Percentiles rank a stretch among this genome's conserved stretches.
These are phyloP conservation scores for Coccomyxa sp. DNA, from an alignment of 139 green algal species.

Conservation along the genomic window DNA sequence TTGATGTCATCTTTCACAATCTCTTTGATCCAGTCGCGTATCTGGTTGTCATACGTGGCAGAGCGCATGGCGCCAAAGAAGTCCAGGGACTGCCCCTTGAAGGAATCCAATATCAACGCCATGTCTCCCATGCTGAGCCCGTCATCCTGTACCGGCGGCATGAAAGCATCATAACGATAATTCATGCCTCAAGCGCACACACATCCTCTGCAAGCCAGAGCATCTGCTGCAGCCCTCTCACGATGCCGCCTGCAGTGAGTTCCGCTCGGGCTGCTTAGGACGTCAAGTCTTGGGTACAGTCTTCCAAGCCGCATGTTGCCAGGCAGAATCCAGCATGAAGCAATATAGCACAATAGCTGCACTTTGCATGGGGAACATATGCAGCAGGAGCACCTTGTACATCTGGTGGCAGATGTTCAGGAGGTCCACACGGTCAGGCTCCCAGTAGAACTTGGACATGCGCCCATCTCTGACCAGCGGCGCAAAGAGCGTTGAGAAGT, in stretches of 20 bases:
- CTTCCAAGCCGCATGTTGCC: not conserved
- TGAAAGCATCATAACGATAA: not conserved
- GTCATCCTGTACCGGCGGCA: conserved; percentile 17
- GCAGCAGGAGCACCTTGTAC: conserved; percentile 20
- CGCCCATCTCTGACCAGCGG: conserved; percentile 86
- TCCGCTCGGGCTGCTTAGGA: too few relatives aligned
- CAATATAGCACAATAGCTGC: not conserved
- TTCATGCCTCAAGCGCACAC: not conserved
- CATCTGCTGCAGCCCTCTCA: not conserved
- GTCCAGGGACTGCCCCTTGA: conserved; percentile 77
- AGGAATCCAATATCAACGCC: conserved; percentile 61
- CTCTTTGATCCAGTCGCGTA: conserved; percentile 67
- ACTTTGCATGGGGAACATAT: not conserved
- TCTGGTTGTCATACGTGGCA: conserved; percentile 76
- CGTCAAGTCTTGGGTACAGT: not conserved
- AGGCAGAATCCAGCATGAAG: not conserved
- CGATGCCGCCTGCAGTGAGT: not conserved
- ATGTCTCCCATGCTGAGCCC: conserved; percentile 67
- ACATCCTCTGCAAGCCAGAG: not conserved
- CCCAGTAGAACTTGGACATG: conserved; percentile 73
- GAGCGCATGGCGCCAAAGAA: conserved; percentile 69
- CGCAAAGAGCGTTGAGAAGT: conserved; percentile 72
- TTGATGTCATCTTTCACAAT: conserved; percentile 27
- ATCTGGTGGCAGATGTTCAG: conserved; percentile 65
- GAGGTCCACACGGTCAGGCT: conserved; percentile 75